A percentile compares a stretch with the other conserved stretches of the same genome.
phyloP scores from a whole-genome alignment of 768 basidiomycete species.

The Russula brevipes region DNA sequence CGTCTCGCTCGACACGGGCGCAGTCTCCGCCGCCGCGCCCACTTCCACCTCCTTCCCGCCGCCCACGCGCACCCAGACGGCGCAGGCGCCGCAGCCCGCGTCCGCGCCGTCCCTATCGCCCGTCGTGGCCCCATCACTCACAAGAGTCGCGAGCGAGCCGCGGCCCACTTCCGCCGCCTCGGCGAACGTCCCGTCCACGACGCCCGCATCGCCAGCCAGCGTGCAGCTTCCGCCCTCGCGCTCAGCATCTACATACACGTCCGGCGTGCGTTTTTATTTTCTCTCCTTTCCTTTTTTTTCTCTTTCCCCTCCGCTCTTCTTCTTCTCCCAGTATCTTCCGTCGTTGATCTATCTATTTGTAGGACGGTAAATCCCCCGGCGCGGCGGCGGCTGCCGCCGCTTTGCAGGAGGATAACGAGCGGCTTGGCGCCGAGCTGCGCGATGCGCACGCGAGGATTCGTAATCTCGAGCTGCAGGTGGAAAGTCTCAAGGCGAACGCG shows the following conservation, averaged over 20 bases:
- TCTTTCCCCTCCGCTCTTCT: too few relatives aligned
- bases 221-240: slow-evolving; percentile 26
- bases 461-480: slow-evolving; percentile 77
- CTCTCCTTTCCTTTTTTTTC: neutral
- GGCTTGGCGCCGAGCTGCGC: slow-evolving; percentile 59
- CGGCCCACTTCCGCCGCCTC: slow-evolving; percentile 1
- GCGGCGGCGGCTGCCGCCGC: slow-evolving; percentile 13
- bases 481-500: slow-evolving; percentile 68
- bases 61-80: slow-evolving; percentile 26
- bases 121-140: slow-evolving; percentile 25
- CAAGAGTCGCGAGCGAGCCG: slow-evolving; percentile 16
- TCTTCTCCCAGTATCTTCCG: too few relatives aligned
- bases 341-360: neutral
- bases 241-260: slow-evolving; percentile 19
- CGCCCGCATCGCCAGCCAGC: slow-evolving; percentile 22
- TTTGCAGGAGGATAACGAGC: slow-evolving; percentile 54
- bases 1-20: slow-evolving; percentile 71
- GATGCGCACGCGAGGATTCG: slow-evolving; percentile 80
- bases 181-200: neutral
- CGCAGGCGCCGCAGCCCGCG: slow-evolving; percentile 31
- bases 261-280: slow-evolving; percentile 33
- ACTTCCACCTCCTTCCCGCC: neutral
- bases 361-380: slow-evolving; percentile 26
- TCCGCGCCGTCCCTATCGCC: slow-evolving; percentile 29
- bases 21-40: slow-evolving; percentile 34